Evolutionary conservation across 257 asterid genomes (phyloP), one percentile per base, ranked within the genome.

Genomic region (Plectranthus barbatus): DNA sequence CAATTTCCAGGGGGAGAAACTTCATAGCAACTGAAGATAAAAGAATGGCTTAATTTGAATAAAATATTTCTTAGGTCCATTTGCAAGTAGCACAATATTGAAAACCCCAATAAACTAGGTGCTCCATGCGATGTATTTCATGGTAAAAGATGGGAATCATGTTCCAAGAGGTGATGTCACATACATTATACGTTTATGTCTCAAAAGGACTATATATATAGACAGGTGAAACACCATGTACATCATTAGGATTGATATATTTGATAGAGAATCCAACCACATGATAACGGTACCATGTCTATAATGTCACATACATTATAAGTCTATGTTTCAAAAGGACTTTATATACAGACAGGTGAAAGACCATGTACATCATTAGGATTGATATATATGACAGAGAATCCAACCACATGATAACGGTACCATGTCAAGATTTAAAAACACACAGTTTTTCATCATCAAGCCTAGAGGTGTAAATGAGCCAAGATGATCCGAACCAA

Each of bases 1-100:
- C 55, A 13, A 57, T 47, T 52, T 57, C 68, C 31, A 41, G n/a
- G 18, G 71, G 64, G n/a, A 33, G 48, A 24, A 45, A 17, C 31
- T 9, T 36, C 50, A 51, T 51, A 62, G 54, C 45, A 68, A 75
- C 15, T n/a, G n/a, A n/a, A n/a, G n/a, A n/a, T n/a, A n/a, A n/a
- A n/a, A n/a, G n/a, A n/a, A 50, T n/a, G 1, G 9, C 26, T 59
- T 19, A 29, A 46, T 51, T 23, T 29, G 34, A 31, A 37, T 24
- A 62, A 36, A 46, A 67, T 7, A 24, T 24, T 39, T 40, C 57
- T 52, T 48, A 56, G 63, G 40, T 45, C 17, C 56, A 52, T 36
- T 40, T 12, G 39, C 23, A 53, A 46, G 56, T 45, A 39, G 37
- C 60, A 13, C 23, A 60, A 57, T 20, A 31, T 10, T 20, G 9